Evolutionary conservation across 2,329 filamentous ascomycete genomes (phyloP).

Genomic region (Arthrobotrys musiformis): DNA sequence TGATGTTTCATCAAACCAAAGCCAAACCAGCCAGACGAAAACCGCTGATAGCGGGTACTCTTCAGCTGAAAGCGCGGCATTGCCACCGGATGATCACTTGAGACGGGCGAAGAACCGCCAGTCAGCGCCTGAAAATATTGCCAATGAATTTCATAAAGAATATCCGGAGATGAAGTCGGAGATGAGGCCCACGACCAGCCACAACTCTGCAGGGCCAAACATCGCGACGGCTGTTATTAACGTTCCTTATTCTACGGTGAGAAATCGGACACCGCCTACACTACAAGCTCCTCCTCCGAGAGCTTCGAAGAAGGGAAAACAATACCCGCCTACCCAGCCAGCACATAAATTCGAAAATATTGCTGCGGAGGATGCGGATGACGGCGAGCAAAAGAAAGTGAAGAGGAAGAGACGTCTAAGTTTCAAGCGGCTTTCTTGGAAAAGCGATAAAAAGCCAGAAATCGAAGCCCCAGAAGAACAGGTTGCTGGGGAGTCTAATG

Average conservation of each 20-base stretch:
- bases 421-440: conserved; percentile 49
- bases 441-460: conserved; percentile 27
- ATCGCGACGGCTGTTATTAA: not conserved
- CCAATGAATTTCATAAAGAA: conserved; percentile 7
- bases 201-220: conserved; percentile 28
- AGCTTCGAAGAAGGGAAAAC: conserved; percentile 11
- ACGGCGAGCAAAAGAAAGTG: conserved; percentile 23
- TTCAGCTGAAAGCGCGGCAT: conserved; percentile 22
- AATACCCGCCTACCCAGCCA: conserved; percentile 3
- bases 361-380: conserved; percentile 15
- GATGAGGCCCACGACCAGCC: conserved; percentile 31
- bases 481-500: not conserved
- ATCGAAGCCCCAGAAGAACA: conserved; percentile 8
- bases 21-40: conserved; percentile 35
- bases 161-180: conserved; percentile 19
- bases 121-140: conserved; percentile 46
- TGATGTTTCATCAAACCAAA: conserved; percentile 34
- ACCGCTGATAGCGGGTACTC: conserved; percentile 46
- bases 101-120: conserved; percentile 28
- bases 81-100: conserved; percentile 23
- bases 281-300: conserved; percentile 13
- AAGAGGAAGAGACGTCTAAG: conserved; percentile 47
- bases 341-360: conserved; percentile 12
- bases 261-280: conserved; percentile 23
- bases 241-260: conserved; percentile 27